A percentile compares a stretch with the other conserved stretches of the same genome.
Conservation (phyloP, 1,284 basidiomycete species). For the Phenoliferia sp. region DNA sequence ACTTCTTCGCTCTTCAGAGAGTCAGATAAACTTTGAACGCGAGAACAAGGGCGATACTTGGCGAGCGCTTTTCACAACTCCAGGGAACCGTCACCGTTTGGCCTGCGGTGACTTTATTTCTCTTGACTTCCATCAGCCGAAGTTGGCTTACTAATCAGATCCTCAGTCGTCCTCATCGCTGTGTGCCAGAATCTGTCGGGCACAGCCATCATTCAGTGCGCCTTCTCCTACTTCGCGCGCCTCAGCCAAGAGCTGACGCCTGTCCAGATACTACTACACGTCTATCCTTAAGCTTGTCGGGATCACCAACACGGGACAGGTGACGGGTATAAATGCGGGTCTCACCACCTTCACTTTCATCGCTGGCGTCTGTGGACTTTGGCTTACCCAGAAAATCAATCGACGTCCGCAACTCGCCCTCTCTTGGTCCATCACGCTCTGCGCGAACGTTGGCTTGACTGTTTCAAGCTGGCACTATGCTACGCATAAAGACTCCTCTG, state of each 20-base stretch:
- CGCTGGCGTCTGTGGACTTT: not conserved
- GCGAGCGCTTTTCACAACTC: constrained; percentile 17
- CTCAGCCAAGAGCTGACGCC: not conserved
- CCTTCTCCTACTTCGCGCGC: not conserved
- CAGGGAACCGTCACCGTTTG: constrained; percentile 19
- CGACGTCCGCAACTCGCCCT: constrained; percentile 6
- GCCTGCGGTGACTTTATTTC: constrained; percentile 13
- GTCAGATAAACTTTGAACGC: constrained; percentile 35
- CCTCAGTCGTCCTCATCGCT: constrained; percentile 1
- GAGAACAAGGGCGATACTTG: constrained; percentile 18
- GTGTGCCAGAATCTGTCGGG: constrained; percentile 11
- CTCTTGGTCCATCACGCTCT: not conserved
- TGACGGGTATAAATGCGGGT: constrained; percentile 2
- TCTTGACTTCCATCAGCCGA: too few species aligned
- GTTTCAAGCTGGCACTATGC: not conserved
- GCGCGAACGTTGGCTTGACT: constrained; percentile 1
- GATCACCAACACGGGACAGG: not conserved
- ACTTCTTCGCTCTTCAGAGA: constrained; percentile 1
- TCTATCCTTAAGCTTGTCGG: constrained; percentile 21
- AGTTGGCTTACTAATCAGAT: not conserved
- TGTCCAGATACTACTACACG: constrained; percentile 12
- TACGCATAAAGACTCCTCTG: not conserved
- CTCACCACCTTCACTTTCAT: constrained; percentile 1
- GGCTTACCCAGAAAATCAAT: constrained; percentile 9
- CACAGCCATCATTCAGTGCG: constrained; percentile 11